phyloP scores from a whole-genome alignment of 2,329 filamentous ascomycete genomes.

The Aspergillus ibericus region DNA sequence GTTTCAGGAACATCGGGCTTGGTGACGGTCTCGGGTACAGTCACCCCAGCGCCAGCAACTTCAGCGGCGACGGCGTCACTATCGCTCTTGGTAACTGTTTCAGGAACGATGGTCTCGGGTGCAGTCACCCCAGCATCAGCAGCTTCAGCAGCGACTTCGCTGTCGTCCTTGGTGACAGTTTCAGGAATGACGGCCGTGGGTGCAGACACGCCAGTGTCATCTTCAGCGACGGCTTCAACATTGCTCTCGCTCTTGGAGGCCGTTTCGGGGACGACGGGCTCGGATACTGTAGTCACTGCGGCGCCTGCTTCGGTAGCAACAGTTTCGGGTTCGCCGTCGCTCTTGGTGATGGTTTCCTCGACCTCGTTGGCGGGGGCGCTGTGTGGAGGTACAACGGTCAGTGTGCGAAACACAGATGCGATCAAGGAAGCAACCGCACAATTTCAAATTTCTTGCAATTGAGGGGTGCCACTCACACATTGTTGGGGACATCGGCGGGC shows the following conservation, averaged over 20 bases:
- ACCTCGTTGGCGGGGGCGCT: conserved; percentile 8
- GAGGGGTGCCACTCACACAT: conserved; percentile 31
- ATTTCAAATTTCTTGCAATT: background rate
- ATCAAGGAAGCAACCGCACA: conserved; percentile 8
- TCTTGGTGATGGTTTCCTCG: conserved; percentile 18
- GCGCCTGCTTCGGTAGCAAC: too few species aligned
- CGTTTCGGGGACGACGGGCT: conserved; percentile 13
- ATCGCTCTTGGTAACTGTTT: conserved; percentile 9
- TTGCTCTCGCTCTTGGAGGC: background rate
- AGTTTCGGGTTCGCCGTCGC: conserved; percentile 17
- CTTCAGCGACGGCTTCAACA: conserved; percentile 13
- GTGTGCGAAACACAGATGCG: background rate
- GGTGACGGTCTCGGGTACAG: conserved; percentile 16
- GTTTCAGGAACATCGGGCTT: conserved; percentile 20
- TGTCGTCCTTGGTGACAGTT: background rate
- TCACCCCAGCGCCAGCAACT: conserved; percentile 13
- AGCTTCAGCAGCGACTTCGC: conserved; percentile 12
- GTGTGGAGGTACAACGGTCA: background rate
- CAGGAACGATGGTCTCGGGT: conserved; percentile 7
- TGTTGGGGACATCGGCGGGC: conserved; percentile 28
- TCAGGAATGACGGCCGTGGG: conserved; percentile 15
- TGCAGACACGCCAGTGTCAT: conserved; percentile 11
- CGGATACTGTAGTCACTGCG: conserved; percentile 5
- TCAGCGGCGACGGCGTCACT: background rate
- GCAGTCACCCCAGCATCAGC: conserved; percentile 13